Percentiles rank a stretch among this genome's conserved stretches.
Evolutionary conservation across 345 rosid species (phyloP).

Genomic region (Pugionium cornutum): DNA sequence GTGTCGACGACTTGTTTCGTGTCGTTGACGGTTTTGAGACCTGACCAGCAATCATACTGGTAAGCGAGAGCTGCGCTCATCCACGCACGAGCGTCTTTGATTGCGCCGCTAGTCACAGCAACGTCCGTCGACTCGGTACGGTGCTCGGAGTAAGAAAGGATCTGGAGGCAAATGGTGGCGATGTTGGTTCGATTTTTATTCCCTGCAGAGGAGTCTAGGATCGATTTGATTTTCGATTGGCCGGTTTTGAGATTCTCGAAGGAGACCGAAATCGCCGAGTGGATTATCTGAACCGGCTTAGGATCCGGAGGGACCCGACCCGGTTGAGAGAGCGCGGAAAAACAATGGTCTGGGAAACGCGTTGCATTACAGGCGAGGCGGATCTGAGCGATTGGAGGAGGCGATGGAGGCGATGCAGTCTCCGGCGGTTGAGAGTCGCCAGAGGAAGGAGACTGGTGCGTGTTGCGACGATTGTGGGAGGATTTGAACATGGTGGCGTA

Average conservation of each 20-base stretch:
- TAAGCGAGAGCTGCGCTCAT: slow-evolving; percentile 70
- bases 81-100: slow-evolving; percentile 82
- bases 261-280: slow-evolving; percentile 64
- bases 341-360: slow-evolving; percentile 54
- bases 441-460: slow-evolving; percentile 20
- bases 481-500: slow-evolving; percentile 38
- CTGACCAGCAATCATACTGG: slow-evolving; percentile 82
- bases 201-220: slow-evolving; percentile 53
- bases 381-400: slow-evolving; percentile 44
- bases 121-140: slow-evolving; percentile 47
- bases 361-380: slow-evolving; percentile 67
- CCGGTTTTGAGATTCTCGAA: slow-evolving; percentile 55
- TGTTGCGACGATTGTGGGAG: slow-evolving; percentile 21
- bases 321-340: slow-evolving; percentile 43
- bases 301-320: slow-evolving; percentile 50
- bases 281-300: slow-evolving; percentile 58
- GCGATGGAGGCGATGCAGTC: slow-evolving; percentile 3
- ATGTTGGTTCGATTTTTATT: slow-evolving; percentile 60
- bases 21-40: slow-evolving; percentile 67
- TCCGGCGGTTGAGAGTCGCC: slow-evolving; percentile 1
- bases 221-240: slow-evolving; percentile 51
- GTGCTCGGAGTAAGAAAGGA: slow-evolving; percentile 53
- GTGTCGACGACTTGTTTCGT: slow-evolving; percentile 51
- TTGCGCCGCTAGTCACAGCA: slow-evolving; percentile 42
- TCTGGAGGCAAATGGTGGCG: slow-evolving; percentile 55